Conservation (phyloP, 805 yeast species). For the Lipomyces kockii region DNA sequence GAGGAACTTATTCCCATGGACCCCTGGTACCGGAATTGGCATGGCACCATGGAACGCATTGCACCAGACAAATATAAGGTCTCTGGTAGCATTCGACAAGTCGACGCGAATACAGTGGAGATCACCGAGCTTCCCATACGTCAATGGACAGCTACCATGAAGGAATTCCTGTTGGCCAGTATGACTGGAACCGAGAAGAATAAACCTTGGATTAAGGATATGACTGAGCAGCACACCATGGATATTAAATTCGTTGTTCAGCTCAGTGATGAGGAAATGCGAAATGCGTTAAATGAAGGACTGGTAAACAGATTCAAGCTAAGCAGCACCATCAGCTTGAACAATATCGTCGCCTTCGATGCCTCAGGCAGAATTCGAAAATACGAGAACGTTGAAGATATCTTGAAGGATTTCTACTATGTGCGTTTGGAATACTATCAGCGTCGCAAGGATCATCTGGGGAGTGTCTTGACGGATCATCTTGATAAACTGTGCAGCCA, state of each 20-base stretch:
- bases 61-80: conserved; percentile 73
- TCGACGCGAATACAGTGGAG: conserved; percentile 78
- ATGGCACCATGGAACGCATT: conserved; percentile 71
- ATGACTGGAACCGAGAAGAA: conserved; percentile 73
- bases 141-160: conserved; percentile 90
- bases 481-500: conserved; percentile 77
- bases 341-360: conserved; percentile 96
- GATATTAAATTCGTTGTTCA: conserved; percentile 75
- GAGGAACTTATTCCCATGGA: conserved; percentile 72
- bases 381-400: conserved; percentile 75
- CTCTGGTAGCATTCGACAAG: conserved; percentile 78
- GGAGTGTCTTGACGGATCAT: conserved; percentile 70
- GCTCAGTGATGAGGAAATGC: conserved; percentile 80
- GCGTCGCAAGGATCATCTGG: conserved; percentile 81
- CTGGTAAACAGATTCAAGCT: conserved; percentile 83
- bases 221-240: conserved; percentile 90
- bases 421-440: conserved; percentile 90
- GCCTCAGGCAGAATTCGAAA: conserved; percentile 83
- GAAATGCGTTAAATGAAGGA: conserved; percentile 72
- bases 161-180: conserved; percentile 78
- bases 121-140: conserved; percentile 92
- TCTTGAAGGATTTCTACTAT: conserved; percentile 79
- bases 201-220: conserved; percentile 87
- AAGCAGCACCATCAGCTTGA: conserved; percentile 64
- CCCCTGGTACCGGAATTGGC: conserved; percentile 98